Evolutionary conservation across 345 rosid species (phyloP), one percentile per base, ranked within the genome.

Genomic region (Euphorbia peplus): DNA sequence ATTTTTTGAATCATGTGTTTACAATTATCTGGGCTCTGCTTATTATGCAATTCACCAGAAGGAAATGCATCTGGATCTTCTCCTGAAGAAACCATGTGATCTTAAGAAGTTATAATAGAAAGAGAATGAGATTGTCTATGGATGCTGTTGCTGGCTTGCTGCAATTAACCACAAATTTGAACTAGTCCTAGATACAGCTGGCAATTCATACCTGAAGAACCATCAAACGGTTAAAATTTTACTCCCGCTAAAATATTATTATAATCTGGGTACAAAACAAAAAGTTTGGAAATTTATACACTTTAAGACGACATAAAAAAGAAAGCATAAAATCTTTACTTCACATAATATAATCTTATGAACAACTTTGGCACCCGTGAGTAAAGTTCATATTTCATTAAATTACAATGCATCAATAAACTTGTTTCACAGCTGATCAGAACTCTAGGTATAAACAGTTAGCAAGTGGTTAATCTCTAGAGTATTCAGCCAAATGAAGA

Each of bases 61-160:
- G 77, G 75, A 66, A 32, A 80, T 68, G 79, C 72, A 67, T 68
- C 74, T 19, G 68, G 55, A 67, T 65, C 75, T 68, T 85, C 86
- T 59, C 42, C 81, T 26, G 85, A 56, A 61, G 75, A 71, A 70
- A 67, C 83, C 81, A 84, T 76, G 54, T 67, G 63, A 78, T 51
- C 66, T 47, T 74, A 48, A 67, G 66, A 79, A 76, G 54, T 73
- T 70, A 52, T 21, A 70, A 54, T 58, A 74, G 73, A 63, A 73
- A 70, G 62, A 67, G 69, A 68, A 51, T 57, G 54, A 70, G 65
- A 26, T 37, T 28, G 64, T 69, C 54, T 70, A 68, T 61, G 52
- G 46, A 19, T 64, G 70, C 58, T 30, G 12, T 6, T 55, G 7
- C 37, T 32, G 37, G 37, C 37, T 32, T 32, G 37, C 30, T 25